Evolutionary conservation across 208 protist species (phyloP).

Genomic region (Naegleria gruberi): DNA sequence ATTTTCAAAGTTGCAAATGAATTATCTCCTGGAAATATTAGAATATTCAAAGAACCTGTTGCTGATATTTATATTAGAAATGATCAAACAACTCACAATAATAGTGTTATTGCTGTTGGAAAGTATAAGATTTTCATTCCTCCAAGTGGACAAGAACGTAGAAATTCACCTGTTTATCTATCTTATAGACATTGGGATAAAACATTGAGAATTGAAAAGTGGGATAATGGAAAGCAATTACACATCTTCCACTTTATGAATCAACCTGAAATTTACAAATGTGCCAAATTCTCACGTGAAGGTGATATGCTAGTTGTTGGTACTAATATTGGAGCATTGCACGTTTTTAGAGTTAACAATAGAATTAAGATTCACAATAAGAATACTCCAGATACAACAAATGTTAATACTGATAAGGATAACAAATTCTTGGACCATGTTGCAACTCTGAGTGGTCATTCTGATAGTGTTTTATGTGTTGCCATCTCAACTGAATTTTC

Average conservation of each 20-base stretch:
- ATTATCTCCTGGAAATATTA: not conserved
- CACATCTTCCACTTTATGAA: slow-evolving; percentile 5
- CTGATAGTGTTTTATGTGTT: slow-evolving; percentile 14
- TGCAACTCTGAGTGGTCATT: slow-evolving; percentile 25
- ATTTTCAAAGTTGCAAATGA: not conserved
- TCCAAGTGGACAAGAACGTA: not conserved
- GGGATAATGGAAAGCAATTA: not conserved
- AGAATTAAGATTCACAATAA: not conserved
- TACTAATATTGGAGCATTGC: not conserved
- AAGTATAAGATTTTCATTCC: slow-evolving; percentile 21
- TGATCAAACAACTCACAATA: not conserved
- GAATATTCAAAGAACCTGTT: not conserved
- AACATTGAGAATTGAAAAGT: not conserved
- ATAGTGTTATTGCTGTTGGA: not conserved
- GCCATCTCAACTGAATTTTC: slow-evolving; percentile 6
- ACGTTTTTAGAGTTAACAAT: not conserved
- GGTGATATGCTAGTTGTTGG: not conserved
- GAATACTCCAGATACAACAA: not conserved
- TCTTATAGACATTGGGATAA: not conserved
- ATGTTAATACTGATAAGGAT: not conserved
- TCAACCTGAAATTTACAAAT: slow-evolving; percentile 2
- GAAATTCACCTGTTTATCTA: not conserved
- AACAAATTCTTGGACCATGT: not conserved
- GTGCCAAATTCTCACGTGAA: not conserved
- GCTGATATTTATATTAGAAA: not conserved